Percentiles rank a stretch among this genome's conserved stretches.
These are phyloP conservation scores for Boletus edulis DNA, from an alignment of 768 basidiomycete species.

Conservation along the genomic window DNA sequence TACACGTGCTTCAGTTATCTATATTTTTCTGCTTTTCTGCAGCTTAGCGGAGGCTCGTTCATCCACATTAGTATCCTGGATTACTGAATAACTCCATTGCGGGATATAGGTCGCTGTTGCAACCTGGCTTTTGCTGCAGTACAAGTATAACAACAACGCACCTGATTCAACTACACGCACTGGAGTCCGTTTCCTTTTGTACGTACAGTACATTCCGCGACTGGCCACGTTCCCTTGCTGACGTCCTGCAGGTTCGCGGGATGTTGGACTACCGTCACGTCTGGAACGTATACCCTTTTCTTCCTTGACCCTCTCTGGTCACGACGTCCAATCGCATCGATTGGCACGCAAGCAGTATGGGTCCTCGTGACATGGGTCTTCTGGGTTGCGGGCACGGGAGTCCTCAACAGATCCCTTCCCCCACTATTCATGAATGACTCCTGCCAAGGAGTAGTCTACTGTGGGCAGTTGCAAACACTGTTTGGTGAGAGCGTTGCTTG, in stretches of 20 bases:
- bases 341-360: constrained; percentile 62
- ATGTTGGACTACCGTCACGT: constrained; percentile 59
- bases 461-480: constrained; percentile 52
- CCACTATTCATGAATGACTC: constrained; percentile 37
- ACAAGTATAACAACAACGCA: constrained; percentile 49
- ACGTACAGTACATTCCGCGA: constrained; percentile 26
- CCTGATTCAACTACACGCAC: constrained; percentile 45
- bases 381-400: constrained; percentile 56
- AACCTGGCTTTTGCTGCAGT: constrained; percentile 60
- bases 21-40: constrained; percentile 47
- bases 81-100: constrained; percentile 1
- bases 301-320: constrained; percentile 62
- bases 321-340: constrained; percentile 48
- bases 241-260: constrained; percentile 46
- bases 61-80: neutral
- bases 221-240: constrained; percentile 1
- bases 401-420: constrained; percentile 50
- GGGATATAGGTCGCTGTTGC: constrained; percentile 46
- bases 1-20: constrained; percentile 39
- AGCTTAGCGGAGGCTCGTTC: constrained; percentile 46
- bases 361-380: constrained; percentile 54
- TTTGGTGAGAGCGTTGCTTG: constrained; percentile 40
- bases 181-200: constrained; percentile 51
- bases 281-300: constrained; percentile 51
- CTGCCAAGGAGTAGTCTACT: constrained; percentile 49